Evolutionary conservation across 2,329 filamentous ascomycete genomes (phyloP).

Genomic region (Aureobasidium sp.): DNA sequence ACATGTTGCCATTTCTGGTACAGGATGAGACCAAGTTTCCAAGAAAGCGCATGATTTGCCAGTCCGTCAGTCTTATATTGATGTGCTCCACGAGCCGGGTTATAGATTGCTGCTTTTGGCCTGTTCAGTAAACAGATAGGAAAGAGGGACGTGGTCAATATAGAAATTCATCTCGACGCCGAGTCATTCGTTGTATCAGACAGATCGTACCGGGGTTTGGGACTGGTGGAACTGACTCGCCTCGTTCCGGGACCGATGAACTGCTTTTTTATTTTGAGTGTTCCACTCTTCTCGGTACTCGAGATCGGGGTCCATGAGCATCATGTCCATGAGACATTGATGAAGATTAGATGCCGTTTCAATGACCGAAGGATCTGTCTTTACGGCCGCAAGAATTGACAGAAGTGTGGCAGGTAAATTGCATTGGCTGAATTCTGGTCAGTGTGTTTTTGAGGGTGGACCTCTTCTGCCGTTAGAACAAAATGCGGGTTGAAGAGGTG

Average conservation of each 20-base stretch:
- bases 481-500: not conserved
- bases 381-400: not conserved
- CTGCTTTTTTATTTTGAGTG: not conserved
- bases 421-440: not conserved
- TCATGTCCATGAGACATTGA: not conserved
- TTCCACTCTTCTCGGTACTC: not conserved
- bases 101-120: not conserved
- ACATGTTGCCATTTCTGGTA: not conserved
- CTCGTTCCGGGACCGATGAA: slow-evolving; percentile 5
- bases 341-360: not conserved
- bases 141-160: not conserved
- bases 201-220: not conserved
- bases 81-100: not conserved
- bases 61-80: not conserved
- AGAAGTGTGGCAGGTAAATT: not conserved
- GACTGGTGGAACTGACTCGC: not conserved
- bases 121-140: not conserved
- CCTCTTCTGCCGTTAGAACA: not conserved
- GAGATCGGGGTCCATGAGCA: not conserved
- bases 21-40: not conserved
- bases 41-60: not conserved
- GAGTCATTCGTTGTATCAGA: not conserved
- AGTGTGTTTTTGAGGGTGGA: not conserved
- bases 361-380: not conserved
- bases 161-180: not conserved